Evolutionary conservation across 2,329 filamentous ascomycete species (phyloP).

Genomic region (Fusarium sp.): DNA sequence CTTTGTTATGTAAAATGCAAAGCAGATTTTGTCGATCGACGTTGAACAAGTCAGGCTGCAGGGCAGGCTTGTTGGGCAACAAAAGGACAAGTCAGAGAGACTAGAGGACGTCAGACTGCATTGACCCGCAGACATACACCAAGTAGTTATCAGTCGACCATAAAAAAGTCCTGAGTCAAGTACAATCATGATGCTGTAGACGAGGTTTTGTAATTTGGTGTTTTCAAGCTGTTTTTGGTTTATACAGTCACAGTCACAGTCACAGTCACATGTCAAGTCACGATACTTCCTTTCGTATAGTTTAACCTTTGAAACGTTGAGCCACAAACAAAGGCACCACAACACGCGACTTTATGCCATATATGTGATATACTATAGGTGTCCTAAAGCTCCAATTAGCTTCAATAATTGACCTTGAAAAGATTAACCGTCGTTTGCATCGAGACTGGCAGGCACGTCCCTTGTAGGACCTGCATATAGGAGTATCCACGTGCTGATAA

Average conservation of each 20-base stretch:
- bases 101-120: slow-evolving; percentile 22
- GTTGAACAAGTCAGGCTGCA: slow-evolving; percentile 36
- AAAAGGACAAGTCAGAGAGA: slow-evolving; percentile 6
- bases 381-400: background rate
- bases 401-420: background rate
- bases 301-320: slow-evolving; percentile 20
- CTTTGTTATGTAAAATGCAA: background rate
- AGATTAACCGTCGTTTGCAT: background rate
- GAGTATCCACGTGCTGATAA: slow-evolving; percentile 52
- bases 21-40: slow-evolving; percentile 14
- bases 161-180: slow-evolving; percentile 14
- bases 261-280: slow-evolving; percentile 47
- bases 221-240: slow-evolving; percentile 1
- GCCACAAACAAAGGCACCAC: slow-evolving; percentile 9
- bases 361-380: background rate
- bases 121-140: slow-evolving; percentile 7
- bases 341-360: background rate
- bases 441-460: background rate
- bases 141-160: background rate
- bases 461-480: background rate
- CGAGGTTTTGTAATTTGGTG: background rate
- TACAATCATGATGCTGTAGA: background rate
- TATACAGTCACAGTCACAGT: background rate
- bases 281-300: slow-evolving; percentile 6
- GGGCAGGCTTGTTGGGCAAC: slow-evolving; percentile 32